Percentiles rank a stretch among this genome's conserved stretches.
phyloP scores from a whole-genome alignment of 2,329 filamentous ascomycete genomes.

The Fulvia fulva region DNA sequence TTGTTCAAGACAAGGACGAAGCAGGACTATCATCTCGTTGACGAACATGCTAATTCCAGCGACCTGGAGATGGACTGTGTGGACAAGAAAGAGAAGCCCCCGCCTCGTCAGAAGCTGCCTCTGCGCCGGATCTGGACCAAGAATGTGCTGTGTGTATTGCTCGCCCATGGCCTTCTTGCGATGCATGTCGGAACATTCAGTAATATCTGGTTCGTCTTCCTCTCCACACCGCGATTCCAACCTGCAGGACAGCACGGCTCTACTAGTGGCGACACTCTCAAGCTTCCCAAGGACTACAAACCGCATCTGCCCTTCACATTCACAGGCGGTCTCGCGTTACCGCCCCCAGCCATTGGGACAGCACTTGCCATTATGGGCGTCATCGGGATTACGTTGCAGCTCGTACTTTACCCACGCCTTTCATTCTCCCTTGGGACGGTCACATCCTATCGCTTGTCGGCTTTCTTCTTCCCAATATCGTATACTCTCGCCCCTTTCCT shows the following conservation, averaged over 20 bases:
- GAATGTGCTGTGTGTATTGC: constrained; percentile 43
- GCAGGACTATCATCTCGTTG: constrained; percentile 32
- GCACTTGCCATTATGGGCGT: constrained; percentile 47
- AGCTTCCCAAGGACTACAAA: constrained; percentile 36
- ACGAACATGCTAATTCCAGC: constrained; percentile 23
- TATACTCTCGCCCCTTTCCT: constrained; percentile 45
- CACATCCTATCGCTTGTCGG: constrained; percentile 39
- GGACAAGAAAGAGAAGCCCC: constrained; percentile 1
- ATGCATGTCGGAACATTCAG: constrained; percentile 50
- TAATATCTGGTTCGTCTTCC: constrained; percentile 48
- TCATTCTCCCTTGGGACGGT: constrained; percentile 41
- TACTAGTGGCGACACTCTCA: constrained; percentile 26
- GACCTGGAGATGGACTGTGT: constrained; percentile 22
- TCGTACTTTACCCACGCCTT: constrained; percentile 44
- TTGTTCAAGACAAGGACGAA: constrained; percentile 29
- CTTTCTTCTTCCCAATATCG: constrained; percentile 44
- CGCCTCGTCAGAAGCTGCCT: constrained; percentile 37
- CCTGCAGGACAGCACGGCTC: constrained; percentile 15
- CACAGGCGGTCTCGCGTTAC: constrained; percentile 47
- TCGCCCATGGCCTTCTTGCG: constrained; percentile 44
- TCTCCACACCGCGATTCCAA: constrained; percentile 44
- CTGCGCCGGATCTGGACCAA: constrained; percentile 46
- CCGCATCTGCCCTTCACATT: constrained; percentile 43
- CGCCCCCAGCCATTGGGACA: constrained; percentile 45
- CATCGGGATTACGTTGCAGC: constrained; percentile 46